Evolutionary conservation across 139 green algal species (phyloP), one percentile per base, ranked within the genome.

Genomic region (Protoeuglena noctilucae): DNA sequence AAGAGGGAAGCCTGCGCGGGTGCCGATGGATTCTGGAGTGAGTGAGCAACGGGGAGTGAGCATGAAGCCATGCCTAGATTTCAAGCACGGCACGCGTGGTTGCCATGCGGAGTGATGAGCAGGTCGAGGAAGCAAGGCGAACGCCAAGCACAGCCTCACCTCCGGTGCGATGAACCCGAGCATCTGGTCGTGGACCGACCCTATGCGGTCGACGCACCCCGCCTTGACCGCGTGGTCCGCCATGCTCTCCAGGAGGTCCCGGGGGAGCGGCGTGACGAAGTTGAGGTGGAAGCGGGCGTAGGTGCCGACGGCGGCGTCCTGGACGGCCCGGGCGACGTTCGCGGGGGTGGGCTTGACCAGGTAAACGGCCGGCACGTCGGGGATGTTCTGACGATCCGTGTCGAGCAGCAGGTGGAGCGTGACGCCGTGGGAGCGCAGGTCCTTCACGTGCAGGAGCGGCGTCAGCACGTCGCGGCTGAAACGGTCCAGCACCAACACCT

Each of bases 361-460:
- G 63, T 99, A 99, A 0, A 99, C 67, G 0, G 87, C 90, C 25
- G 92, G 86, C n/a, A 93, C 88, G 43, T 98, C 92, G 0, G 88
- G 75, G 46, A 99, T 95, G 31, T 78, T 48, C 69, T 98, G 80
- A 17, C 92, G 74, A 0, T 94, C 82, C 0, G 28, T 57, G 61
- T 95, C 84, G 17, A 99, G 56, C 48, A 79, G 57, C 17, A 99
- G 66, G 61, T 95, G 81, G 54, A 99, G 70, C 19, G 92, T 99
- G 24, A 99, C 80, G 54, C 92, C 92, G 56, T 93, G 79, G 48
- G 71, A 70, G 0, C 91, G 70, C 54, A 97, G 62, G 52, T 95
- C 86, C 40, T 81, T 85, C 19, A 97, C 72, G 4, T 72, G 75
- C 22, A 97, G 60, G 30, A 99, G 70, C 1, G 92, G 93, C 0